Conservation (phyloP, 2,329 filamentous ascomycete species). For the Epichloe sylvatica region DNA sequence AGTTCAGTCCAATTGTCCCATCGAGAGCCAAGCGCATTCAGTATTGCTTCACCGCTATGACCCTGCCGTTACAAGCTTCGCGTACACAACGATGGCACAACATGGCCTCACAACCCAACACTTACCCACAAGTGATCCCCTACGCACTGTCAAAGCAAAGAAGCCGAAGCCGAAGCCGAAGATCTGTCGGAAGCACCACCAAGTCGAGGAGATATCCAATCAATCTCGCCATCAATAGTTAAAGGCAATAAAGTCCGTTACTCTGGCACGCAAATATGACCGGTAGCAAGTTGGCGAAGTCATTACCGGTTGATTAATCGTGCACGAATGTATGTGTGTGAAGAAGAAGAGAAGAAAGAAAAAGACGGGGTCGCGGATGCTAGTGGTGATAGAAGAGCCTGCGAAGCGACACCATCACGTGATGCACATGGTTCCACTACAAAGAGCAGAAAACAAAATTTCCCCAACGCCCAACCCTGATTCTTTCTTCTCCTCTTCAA, state of each 20-base stretch:
- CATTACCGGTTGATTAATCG: constrained; percentile 47
- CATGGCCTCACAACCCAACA: neutral
- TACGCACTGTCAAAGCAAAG: neutral
- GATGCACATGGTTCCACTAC: constrained; percentile 4
- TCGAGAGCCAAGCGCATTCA: too few relatives aligned
- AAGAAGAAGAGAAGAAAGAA: constrained; percentile 20
- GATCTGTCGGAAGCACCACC: constrained; percentile 19
- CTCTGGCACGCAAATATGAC: constrained; percentile 50
- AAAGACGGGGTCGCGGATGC: neutral
- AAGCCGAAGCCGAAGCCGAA: too few relatives aligned
- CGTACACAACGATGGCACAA: neutral
- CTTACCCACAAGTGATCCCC: neutral
- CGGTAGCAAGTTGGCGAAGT: constrained; percentile 36
- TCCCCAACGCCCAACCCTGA: neutral
- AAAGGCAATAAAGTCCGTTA: constrained; percentile 20
- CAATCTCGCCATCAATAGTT: constrained; percentile 10
- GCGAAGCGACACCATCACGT: constrained; percentile 12
- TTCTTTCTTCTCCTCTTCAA: constrained; percentile 1
- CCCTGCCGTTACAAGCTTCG: too few relatives aligned
- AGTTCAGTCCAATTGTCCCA: too few relatives aligned
- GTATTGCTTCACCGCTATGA: too few relatives aligned
- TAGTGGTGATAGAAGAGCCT: neutral
- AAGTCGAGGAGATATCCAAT: constrained; percentile 12
- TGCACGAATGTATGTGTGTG: constrained; percentile 38
- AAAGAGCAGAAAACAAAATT: constrained; percentile 1